phyloP scores from a whole-genome alignment of 768 basidiomycete species.

The Grammothele lineata region DNA sequence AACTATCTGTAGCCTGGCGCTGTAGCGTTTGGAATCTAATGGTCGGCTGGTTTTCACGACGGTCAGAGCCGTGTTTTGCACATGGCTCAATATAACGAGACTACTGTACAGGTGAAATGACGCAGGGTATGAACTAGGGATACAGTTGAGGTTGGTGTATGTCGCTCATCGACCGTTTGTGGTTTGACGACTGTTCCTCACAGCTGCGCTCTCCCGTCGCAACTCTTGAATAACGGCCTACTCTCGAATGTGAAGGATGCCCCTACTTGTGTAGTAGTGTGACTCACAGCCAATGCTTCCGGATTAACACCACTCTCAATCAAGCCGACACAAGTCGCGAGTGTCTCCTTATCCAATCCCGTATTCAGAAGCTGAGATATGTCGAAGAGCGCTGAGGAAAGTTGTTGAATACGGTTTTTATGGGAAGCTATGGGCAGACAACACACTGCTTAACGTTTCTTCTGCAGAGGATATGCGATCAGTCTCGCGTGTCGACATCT shows the following conservation, averaged over 20 bases:
- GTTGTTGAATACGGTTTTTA: neutral
- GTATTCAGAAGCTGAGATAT: conserved; percentile 88
- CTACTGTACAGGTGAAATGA: neutral
- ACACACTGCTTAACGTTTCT: conserved; percentile 15
- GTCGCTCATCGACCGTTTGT: neutral
- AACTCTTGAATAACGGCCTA: conserved; percentile 86
- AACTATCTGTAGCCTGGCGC: conserved; percentile 5
- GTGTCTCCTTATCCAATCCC: conserved; percentile 81
- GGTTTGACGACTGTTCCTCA: conserved; percentile 29
- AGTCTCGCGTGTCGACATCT: conserved; percentile 12
- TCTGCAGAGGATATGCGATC: conserved; percentile 10
- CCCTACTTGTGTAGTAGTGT: neutral
- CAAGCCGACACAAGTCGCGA: conserved; percentile 90
- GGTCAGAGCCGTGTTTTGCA: neutral
- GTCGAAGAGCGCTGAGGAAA: conserved; percentile 65
- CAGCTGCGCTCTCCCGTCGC: conserved; percentile 56
- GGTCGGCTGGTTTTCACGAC: neutral
- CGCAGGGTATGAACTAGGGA: too few species aligned
- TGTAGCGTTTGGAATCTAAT: neutral
- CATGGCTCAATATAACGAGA: neutral
- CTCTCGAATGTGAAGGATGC: too few species aligned
- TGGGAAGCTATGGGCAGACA: neutral
- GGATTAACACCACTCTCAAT: conserved; percentile 92
- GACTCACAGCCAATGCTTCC: conserved; percentile 80
- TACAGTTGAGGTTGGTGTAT: too few species aligned